Conservation (phyloP, 2,329 filamentous ascomycete species). For the Trichophyton simii region DNA sequence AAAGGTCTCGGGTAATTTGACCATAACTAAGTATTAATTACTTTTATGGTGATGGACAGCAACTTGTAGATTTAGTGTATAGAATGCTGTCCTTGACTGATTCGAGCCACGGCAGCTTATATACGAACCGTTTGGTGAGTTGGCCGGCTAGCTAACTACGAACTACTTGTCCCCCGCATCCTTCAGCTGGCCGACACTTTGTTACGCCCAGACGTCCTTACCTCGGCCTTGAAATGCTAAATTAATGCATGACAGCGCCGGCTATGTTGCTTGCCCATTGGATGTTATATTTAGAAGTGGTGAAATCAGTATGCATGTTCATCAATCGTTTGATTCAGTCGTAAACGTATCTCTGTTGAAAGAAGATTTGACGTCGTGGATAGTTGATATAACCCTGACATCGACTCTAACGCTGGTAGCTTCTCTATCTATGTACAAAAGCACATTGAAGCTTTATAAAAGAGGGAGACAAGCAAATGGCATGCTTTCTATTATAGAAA, state of each 20-base stretch:
- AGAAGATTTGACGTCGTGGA: neutral
- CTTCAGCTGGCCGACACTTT: neutral
- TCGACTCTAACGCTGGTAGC: neutral
- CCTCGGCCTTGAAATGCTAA: neutral
- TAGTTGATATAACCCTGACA: neutral
- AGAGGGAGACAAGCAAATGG: neutral
- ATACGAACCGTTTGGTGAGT: neutral
- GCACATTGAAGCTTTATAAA: neutral
- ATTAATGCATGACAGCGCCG: neutral
- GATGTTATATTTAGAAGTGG: too few species aligned
- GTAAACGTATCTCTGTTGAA: neutral
- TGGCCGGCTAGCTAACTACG: too few species aligned
- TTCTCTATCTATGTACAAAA: neutral
- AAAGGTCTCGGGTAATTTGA: slow-evolving; percentile 47
- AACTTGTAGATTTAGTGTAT: neutral
- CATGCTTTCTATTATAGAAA: neutral
- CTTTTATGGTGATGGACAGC: neutral
- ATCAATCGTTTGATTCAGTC: neutral
- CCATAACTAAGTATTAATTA: slow-evolving; percentile 10
- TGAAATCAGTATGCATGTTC: too few species aligned
- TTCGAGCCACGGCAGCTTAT: neutral
- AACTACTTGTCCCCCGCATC: neutral
- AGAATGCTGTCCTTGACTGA: neutral
- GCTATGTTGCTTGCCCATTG: neutral
- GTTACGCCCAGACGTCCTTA: neutral